Base-by-base conservation (phyloP, 768 basidiomycete genomes). In the Trichaptum fuscoviolaceum region DNA sequence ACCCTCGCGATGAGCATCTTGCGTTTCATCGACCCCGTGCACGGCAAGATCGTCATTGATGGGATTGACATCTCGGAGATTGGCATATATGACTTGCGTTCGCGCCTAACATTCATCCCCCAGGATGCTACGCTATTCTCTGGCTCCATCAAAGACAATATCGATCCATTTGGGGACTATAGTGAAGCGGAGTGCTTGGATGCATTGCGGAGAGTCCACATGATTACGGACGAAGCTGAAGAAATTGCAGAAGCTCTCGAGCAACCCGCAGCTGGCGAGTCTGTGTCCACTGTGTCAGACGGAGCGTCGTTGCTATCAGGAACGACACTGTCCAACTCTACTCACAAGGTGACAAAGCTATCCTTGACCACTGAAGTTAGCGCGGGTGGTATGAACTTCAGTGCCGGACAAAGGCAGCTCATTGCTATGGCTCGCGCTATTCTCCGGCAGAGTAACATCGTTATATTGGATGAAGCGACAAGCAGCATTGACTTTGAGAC, bases 151-250 rank as follows among this genome's bases (percentile, higher is more conserved):
- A 63, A 71, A 64, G 71, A 67, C 6, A 65, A 66, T 20, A 59
- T 70, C 1, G 67, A 67, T 69, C 64, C 67, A n/a, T 65, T 69
- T 57, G 66, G 66, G 2, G 59, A 96, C 67, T 89, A 95, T 68
- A 84, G 85, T 0, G 94, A 96, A 70, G 79, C 80, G 17, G 92
- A 93, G 66, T 92, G 93, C 65, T 72, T 90, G 36, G 93, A 96
- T 60, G 93, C 89, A 1, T 81, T 98, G 1, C 80, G 83, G 58
- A 87, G 95, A 15, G 94, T 96, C 18, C 92, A 92, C 58, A 86
- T 96, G 79, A 25, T 61, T 9, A 61, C 59, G 12, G 59, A 94
- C 42, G 34, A 9, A 9, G n/a, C 34, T 35, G 60, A 36, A 52
- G 20, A 23, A 24, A 27, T 52, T 63, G 0, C 12, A 12, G 27